phyloP scores from a whole-genome alignment of 2,329 filamentous ascomycete genomes.

The Emergomyces pasteurianus region DNA sequence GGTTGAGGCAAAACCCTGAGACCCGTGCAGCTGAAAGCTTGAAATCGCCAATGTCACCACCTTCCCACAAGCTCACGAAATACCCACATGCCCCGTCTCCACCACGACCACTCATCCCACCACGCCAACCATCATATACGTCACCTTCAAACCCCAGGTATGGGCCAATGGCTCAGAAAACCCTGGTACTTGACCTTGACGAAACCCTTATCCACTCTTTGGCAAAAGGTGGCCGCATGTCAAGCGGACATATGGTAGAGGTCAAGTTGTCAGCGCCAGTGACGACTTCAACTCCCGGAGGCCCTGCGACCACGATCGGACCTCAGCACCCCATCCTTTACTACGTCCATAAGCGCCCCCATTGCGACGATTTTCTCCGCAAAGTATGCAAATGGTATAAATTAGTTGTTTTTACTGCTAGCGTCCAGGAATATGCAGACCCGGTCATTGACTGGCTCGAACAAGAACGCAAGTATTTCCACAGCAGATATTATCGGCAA shows the following conservation, averaged over 20 bases:
- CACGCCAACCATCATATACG: constrained; percentile 78
- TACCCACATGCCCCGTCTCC: constrained; percentile 86
- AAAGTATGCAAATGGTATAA: constrained; percentile 98
- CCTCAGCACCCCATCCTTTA: constrained; percentile 95
- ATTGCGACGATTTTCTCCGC: constrained; percentile 92
- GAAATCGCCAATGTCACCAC: constrained; percentile 85
- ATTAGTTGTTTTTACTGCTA: constrained; percentile 89
- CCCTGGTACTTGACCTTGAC: constrained; percentile 86
- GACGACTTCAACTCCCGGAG: constrained; percentile 36
- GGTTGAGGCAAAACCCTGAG: constrained; percentile 15
- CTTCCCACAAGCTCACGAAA: constrained; percentile 58
- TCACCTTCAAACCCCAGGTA: constrained; percentile 28
- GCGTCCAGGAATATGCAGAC: constrained; percentile 96
- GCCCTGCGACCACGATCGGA: constrained; percentile 50
- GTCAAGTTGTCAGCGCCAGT: constrained; percentile 55
- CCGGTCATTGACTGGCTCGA: constrained; percentile 98
- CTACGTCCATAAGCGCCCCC: constrained; percentile 95
- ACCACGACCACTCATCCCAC: constrained; percentile 78
- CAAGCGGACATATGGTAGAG: constrained; percentile 96
- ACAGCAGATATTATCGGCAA: constrained; percentile 84
- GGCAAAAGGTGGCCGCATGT: constrained; percentile 91
- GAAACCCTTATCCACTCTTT: constrained; percentile 97
- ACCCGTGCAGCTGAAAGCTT: constrained; percentile 62
- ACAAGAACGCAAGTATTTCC: constrained; percentile 92
- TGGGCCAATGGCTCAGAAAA: constrained; percentile 61